Evolutionary conservation across 2,329 filamentous ascomycete species (phyloP).

Genomic region (Cladophialophora immunda): DNA sequence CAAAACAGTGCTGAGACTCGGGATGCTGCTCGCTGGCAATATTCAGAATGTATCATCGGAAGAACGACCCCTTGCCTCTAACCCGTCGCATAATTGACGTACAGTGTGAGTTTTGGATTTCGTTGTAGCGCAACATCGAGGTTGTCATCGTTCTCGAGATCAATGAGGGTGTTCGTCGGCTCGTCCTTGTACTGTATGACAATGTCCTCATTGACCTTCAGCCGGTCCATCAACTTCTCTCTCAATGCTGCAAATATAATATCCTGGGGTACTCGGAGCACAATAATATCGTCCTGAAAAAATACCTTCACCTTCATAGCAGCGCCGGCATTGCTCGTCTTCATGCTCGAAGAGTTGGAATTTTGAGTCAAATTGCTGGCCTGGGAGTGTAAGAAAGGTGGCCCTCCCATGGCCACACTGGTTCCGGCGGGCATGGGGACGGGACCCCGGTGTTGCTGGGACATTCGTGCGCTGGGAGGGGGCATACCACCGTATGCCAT

Average conservation of each 20-base stretch:
- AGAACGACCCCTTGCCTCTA: constrained; percentile 13
- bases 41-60: not conserved
- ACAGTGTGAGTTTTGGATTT: constrained; percentile 84
- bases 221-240: constrained; percentile 83
- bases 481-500: constrained; percentile 64
- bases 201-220: constrained; percentile 78
- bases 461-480: constrained; percentile 44
- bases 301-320: constrained; percentile 94
- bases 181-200: constrained; percentile 89
- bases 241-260: constrained; percentile 80
- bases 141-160: constrained; percentile 80
- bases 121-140: constrained; percentile 80
- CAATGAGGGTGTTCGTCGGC: constrained; percentile 75
- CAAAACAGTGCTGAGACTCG: not conserved
- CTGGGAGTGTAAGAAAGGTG: constrained; percentile 52
- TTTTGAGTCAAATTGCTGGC: constrained; percentile 63
- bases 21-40: constrained; percentile 2
- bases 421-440: constrained; percentile 41
- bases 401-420: constrained; percentile 46
- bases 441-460: constrained; percentile 54
- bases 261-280: constrained; percentile 85
- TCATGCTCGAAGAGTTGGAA: constrained; percentile 48
- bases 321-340: constrained; percentile 42
- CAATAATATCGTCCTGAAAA: constrained; percentile 90
- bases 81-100: constrained; percentile 32